Conservation (phyloP, 768 basidiomycete species). For the Suillus bovinus region DNA sequence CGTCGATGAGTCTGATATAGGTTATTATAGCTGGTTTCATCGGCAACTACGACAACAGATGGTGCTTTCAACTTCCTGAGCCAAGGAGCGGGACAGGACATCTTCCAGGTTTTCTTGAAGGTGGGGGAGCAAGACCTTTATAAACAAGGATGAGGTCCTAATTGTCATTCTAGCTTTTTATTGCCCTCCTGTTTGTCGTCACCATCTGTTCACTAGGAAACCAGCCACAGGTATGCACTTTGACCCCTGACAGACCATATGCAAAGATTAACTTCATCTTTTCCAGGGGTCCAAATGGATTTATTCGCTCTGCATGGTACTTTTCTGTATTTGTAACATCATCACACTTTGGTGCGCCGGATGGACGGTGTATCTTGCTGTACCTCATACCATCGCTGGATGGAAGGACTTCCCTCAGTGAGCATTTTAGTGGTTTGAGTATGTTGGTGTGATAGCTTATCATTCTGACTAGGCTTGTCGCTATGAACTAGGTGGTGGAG, state of each 20-base stretch:
- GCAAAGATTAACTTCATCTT: conserved; percentile 6
- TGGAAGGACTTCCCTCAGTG: conserved; percentile 77
- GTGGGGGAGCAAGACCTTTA: conserved; percentile 21
- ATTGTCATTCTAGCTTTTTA: conserved; percentile 57
- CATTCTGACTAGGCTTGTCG: conserved; percentile 51
- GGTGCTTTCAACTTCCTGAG: conserved; percentile 81
- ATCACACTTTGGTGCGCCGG: conserved; percentile 89
- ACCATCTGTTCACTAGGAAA: conserved; percentile 90
- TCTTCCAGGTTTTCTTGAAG: conserved; percentile 78
- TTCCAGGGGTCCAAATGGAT: conserved; percentile 81
- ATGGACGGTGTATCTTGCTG: conserved; percentile 85
- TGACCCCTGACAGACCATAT: conserved; percentile 9
- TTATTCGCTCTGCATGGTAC: conserved; percentile 71
- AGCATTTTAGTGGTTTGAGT: conserved; percentile 25
- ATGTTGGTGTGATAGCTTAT: conserved; percentile 8
- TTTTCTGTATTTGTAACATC: conserved; percentile 77
- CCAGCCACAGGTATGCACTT: conserved; percentile 59
- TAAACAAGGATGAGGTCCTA: neutral
- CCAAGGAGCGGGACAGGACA: conserved; percentile 64
- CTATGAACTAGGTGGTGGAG: too few species aligned
- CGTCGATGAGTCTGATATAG: conserved; percentile 19
- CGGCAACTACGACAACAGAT: conserved; percentile 67
- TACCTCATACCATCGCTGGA: conserved; percentile 70
- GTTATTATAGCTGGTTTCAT: conserved; percentile 61
- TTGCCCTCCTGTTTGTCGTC: conserved; percentile 79